These are phyloP conservation scores for Thermothelomyces thermophilus DNA, from an alignment of 2,329 filamentous ascomycete genomes.

Conservation along the genomic window DNA sequence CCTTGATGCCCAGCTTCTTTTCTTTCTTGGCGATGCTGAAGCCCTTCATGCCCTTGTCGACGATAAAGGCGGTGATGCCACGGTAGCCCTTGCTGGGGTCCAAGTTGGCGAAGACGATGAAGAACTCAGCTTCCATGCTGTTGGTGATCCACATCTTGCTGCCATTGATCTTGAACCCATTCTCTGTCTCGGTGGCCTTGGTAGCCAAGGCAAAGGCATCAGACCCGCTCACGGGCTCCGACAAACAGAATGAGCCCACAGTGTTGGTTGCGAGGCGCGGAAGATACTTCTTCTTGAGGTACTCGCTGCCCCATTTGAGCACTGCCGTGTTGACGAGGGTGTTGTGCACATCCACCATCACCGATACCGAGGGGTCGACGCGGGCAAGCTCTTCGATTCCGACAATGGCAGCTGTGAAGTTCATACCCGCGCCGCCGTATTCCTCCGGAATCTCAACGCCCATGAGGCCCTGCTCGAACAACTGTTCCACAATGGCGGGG, in stretches of 20 bases:
- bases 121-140: conserved; percentile 85
- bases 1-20: conserved; percentile 97
- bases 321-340: conserved; percentile 94
- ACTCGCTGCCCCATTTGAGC: conserved; percentile 72
- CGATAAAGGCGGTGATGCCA: conserved; percentile 91
- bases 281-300: conserved; percentile 77
- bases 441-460: conserved; percentile 96
- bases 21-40: conserved; percentile 99
- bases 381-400: conserved; percentile 94
- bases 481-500: conserved; percentile 74
- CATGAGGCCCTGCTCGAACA: conserved; percentile 98
- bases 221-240: conserved; percentile 85
- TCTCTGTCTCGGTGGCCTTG: conserved; percentile 74
- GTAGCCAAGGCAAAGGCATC: conserved; percentile 95
- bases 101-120: conserved; percentile 96
- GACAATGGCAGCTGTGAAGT: conserved; percentile 93
- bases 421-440: conserved; percentile 95
- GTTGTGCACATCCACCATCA: conserved; percentile 96
- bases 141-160: conserved; percentile 99
- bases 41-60: conserved; percentile 82
- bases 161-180: conserved; percentile 81
- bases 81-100: conserved; percentile 90
- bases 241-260: conserved; percentile 87
- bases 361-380: conserved; percentile 89
- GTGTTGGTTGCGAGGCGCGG: conserved; percentile 86